Base-by-base conservation (phyloP, 1,139 yeast species). In the Geotrichum citri-aurantii region DNA sequence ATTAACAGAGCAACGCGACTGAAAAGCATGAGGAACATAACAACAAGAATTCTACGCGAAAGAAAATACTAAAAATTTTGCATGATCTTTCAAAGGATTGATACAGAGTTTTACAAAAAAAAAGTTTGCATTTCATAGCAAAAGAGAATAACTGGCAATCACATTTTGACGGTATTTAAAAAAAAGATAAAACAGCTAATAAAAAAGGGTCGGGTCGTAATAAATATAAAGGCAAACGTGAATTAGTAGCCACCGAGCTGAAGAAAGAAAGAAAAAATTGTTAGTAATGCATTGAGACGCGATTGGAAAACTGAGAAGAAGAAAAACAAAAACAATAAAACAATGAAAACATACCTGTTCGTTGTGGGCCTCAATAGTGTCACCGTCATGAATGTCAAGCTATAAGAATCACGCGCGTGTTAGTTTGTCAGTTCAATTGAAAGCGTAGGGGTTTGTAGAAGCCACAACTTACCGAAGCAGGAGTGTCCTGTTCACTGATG, bases 301-400 rank as follows among this genome's bases (percentile, higher is more conserved):
- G 7, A 7, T 26, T 7, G 7, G 29, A 29, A 19, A 23, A 37
- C 8, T 37, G 1, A n/a, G 44, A 37, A n/a, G 17, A 3, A 33
- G 17, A 33, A n/a, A 33, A 4, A 17, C 37, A n/a, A 19, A 42
- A n/a, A n/a, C 14, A 11, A 26, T n/a, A 17, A 11, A 50, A n/a
- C 31, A 27, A 2, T 17, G 42, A 26, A 12, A 29, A 49, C 59
- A 17, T 52, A 56, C 59, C 55, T 93, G 99, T 73, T 91, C 96
- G 75, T 95, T 86, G 74, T 92, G 97, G n/a, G 97, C 99, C 75
- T 95, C 99, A 66, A 95, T 92, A 65, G 88, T 88, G 72, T 95
- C 99, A 66, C 93, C 93, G 72, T 93, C 97, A 73, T 88, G 95
- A 81, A 92, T 84, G 60, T 90, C 98, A 66, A 93, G 80, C 73